Evolutionary conservation across 768 basidiomycete genomes (phyloP).

Genomic region (Amyloporia xantha): DNA sequence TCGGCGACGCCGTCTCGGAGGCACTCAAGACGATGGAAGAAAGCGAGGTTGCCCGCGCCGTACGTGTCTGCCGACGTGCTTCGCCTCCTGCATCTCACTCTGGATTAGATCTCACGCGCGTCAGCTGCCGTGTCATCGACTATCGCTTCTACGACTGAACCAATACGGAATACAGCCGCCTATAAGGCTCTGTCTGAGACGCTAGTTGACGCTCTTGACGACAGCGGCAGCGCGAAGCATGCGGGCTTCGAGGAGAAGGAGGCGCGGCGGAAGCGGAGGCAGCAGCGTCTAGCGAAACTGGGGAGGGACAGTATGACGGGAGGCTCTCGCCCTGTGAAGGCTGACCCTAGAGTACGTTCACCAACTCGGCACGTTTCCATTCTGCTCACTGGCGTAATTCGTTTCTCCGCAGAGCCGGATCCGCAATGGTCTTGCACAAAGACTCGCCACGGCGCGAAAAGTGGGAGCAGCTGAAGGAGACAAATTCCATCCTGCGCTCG

Average conservation of each 20-base stretch:
- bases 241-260: conserved; percentile 97
- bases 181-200: conserved; percentile 91
- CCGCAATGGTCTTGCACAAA: conserved; percentile 78
- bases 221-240: conserved; percentile 88
- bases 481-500: conserved; percentile 66
- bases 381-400: too few relatives aligned
- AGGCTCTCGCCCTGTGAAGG: conserved; percentile 41
- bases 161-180: conserved; percentile 92
- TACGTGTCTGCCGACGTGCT: too few relatives aligned
- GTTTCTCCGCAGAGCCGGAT: conserved; percentile 80
- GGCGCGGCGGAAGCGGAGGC: conserved; percentile 71
- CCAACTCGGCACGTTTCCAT: too few relatives aligned
- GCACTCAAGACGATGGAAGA: conserved; percentile 93
- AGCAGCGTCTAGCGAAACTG: conserved; percentile 77
- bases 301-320: conserved; percentile 63
- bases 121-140: conserved; percentile 81
- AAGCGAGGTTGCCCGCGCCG: conserved; percentile 84
- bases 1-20: conserved; percentile 90
- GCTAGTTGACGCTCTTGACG: conserved; percentile 87
- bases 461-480: conserved; percentile 76
- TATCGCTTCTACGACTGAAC: conserved; percentile 86
- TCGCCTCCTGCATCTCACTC: background rate
- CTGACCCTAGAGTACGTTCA: conserved; percentile 76
- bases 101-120: conserved; percentile 68
- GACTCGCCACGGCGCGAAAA: conserved; percentile 71